phyloP scores from a whole-genome alignment of 768 basidiomycete species.

The Lentinus brumalis region DNA sequence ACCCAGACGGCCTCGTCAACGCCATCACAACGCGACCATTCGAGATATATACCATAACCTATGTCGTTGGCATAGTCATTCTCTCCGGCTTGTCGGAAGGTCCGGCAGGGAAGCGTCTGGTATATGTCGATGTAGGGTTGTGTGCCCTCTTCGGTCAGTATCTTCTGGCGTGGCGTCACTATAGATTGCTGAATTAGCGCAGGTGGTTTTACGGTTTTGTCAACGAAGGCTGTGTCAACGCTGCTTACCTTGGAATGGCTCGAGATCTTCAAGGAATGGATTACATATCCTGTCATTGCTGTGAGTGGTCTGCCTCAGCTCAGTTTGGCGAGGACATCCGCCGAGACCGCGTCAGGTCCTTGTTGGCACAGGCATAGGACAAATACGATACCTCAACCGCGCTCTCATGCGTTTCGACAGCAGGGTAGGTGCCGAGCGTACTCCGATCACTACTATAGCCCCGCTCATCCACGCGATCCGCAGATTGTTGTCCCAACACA shows the following conservation, averaged over 20 bases:
- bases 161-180: slow-evolving; percentile 4
- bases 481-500: slow-evolving; percentile 92
- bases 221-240: slow-evolving; percentile 90
- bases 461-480: slow-evolving; percentile 4
- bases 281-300: slow-evolving; percentile 77
- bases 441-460: background rate
- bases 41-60: slow-evolving; percentile 70
- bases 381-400: slow-evolving; percentile 81
- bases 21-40: slow-evolving; percentile 78
- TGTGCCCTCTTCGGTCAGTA: slow-evolving; percentile 81
- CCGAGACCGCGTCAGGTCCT: slow-evolving; percentile 53
- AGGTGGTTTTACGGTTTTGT: slow-evolving; percentile 94
- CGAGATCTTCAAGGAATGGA: slow-evolving; percentile 74
- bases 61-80: slow-evolving; percentile 54
- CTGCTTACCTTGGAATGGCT: slow-evolving; percentile 80
- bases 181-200: background rate
- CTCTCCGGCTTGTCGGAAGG: slow-evolving; percentile 71
- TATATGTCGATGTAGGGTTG: slow-evolving; percentile 85
- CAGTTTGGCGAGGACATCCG: background rate
- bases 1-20: slow-evolving; percentile 62
- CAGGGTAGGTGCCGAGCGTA: slow-evolving; percentile 52
- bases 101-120: slow-evolving; percentile 59
- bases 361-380: slow-evolving; percentile 72
- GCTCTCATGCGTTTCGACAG: slow-evolving; percentile 93
- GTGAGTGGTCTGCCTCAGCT: slow-evolving; percentile 41